Conservation (phyloP, 192 early-diverging fungal genomes). For the Kappamyces sp. region DNA sequence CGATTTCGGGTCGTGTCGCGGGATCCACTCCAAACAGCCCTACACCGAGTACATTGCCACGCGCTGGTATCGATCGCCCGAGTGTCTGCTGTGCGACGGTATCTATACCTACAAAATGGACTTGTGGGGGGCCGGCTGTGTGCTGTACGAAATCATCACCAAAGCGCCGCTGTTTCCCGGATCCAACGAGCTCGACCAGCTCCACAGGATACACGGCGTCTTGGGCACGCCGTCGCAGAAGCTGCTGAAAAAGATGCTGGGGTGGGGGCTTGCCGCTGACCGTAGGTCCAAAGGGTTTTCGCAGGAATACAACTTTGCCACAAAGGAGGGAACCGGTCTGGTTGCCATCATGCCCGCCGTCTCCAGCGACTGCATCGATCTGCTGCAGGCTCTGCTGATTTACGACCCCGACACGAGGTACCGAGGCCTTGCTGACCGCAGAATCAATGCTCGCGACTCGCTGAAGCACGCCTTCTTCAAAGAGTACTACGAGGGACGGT, state of each 20-base stretch:
- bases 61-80: constrained; percentile 60
- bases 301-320: constrained; percentile 48
- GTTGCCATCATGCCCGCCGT: constrained; percentile 37
- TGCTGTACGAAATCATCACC: constrained; percentile 50
- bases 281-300: constrained; percentile 27
- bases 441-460: constrained; percentile 38
- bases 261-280: constrained; percentile 23
- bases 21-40: constrained; percentile 57
- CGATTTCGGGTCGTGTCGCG: constrained; percentile 60
- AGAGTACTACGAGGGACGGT: constrained; percentile 16
- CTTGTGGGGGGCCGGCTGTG: constrained; percentile 58
- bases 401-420: constrained; percentile 49
- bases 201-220: constrained; percentile 54
- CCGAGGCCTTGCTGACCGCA: constrained; percentile 10
- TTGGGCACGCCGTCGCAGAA: constrained; percentile 50
- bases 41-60: constrained; percentile 68
- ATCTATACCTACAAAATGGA: constrained; percentile 57
- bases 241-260: constrained; percentile 46
- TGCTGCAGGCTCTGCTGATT: constrained; percentile 36
- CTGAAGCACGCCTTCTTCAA: constrained; percentile 39
- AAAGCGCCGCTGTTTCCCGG: constrained; percentile 55
- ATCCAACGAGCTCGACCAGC: constrained; percentile 54
- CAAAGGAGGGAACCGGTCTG: constrained; percentile 46
- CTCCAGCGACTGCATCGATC: constrained; percentile 37
- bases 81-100: constrained; percentile 55